A percentile compares a stretch with the other conserved stretches of the same genome.
Conservation (phyloP, 1,284 basidiomycete genomes). For the Lignosus rhinocerotis region DNA sequence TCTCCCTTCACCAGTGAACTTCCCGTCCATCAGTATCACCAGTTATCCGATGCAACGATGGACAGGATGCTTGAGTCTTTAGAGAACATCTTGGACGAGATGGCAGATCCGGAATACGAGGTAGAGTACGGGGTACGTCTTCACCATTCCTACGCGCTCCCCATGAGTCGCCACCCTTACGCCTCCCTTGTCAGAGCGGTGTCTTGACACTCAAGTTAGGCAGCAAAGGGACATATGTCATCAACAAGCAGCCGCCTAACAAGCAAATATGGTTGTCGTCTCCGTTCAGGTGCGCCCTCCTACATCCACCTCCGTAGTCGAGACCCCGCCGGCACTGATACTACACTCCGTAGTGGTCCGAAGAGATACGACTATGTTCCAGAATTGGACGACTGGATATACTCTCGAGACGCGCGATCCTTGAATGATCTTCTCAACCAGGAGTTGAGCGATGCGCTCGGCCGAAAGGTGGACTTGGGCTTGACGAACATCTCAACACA, state of each 20-base stretch:
- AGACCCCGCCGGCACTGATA: not conserved
- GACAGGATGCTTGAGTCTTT: constrained; percentile 78
- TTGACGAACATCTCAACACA: constrained; percentile 23
- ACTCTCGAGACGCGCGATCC: constrained; percentile 66
- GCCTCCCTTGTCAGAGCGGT: constrained; percentile 59
- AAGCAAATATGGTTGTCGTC: constrained; percentile 99
- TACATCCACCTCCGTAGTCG: not conserved
- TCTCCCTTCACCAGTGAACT: constrained; percentile 39
- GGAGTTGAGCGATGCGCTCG: constrained; percentile 52
- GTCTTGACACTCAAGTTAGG: constrained; percentile 89
- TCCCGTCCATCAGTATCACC: constrained; percentile 73
- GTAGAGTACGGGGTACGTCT: constrained; percentile 90
- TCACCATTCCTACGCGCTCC: not conserved
- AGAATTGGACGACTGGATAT: constrained; percentile 69
- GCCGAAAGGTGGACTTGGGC: constrained; percentile 30
- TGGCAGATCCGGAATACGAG: constrained; percentile 66
- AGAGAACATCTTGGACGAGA: constrained; percentile 74
- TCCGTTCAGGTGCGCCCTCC: constrained; percentile 49
- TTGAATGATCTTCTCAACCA: constrained; percentile 69
- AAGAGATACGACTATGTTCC: constrained; percentile 82
- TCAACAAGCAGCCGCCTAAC: constrained; percentile 99
- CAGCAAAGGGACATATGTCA: constrained; percentile 91
- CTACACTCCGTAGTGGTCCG: constrained; percentile 67
- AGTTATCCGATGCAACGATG: constrained; percentile 82
- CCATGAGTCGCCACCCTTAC: constrained; percentile 14